Evolutionary conservation across 352 stramenopile species (phyloP).

Genomic region (Phytopythium sindhum): DNA sequence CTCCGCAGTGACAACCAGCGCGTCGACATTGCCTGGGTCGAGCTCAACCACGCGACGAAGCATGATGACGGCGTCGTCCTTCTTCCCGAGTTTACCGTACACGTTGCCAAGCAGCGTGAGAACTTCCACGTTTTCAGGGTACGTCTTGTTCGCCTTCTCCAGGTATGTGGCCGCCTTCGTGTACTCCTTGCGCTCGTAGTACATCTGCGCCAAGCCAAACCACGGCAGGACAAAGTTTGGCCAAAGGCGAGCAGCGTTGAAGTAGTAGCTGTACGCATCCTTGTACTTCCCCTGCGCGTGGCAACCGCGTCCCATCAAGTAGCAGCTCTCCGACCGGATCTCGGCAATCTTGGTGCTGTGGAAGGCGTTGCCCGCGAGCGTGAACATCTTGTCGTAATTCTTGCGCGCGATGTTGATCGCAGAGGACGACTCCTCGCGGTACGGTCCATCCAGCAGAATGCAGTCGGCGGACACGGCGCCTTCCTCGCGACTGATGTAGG

Average conservation of each 20-base stretch:
- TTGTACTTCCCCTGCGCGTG: slow-evolving; percentile 94
- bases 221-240: slow-evolving; percentile 84
- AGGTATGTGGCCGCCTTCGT: slow-evolving; percentile 81
- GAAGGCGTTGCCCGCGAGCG: slow-evolving; percentile 83
- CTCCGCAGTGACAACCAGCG: slow-evolving; percentile 78
- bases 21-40: slow-evolving; percentile 83
- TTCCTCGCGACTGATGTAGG: slow-evolving; percentile 76
- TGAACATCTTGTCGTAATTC: slow-evolving; percentile 91
- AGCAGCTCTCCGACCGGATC: slow-evolving; percentile 96
- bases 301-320: slow-evolving; percentile 94
- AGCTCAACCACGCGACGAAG: slow-evolving; percentile 82
- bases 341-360: slow-evolving; percentile 86
- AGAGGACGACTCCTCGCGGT: slow-evolving; percentile 67
- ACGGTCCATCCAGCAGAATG: slow-evolving; percentile 75
- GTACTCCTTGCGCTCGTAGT: slow-evolving; percentile 85
- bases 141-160: slow-evolving; percentile 88
- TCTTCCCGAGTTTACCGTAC: slow-evolving; percentile 80
- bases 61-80: slow-evolving; percentile 73
- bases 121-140: slow-evolving; percentile 86
- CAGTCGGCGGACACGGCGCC: slow-evolving; percentile 57
- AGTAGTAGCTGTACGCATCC: slow-evolving; percentile 96
- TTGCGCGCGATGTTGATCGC: slow-evolving; percentile 75
- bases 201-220: slow-evolving; percentile 88
- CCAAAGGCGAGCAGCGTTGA: slow-evolving; percentile 89
- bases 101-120: slow-evolving; percentile 77